Percentiles rank a stretch among this genome's conserved stretches.
Evolutionary conservation across 257 asterid genomes (phyloP).

Genomic region (Thymus mandschuricus): DNA sequence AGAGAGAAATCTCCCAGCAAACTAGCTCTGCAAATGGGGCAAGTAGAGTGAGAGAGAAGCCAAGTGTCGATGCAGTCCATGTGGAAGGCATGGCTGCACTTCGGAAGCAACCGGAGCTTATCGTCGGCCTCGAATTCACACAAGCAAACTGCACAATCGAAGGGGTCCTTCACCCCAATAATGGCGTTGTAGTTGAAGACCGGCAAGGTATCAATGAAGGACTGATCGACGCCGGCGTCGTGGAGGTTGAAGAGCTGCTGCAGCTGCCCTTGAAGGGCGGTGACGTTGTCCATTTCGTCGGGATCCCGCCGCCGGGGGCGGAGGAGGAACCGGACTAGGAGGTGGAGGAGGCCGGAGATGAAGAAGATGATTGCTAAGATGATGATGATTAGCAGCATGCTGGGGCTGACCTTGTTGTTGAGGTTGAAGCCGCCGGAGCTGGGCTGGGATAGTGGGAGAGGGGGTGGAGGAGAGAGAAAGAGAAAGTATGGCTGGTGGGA

Average conservation of each 20-base stretch:
- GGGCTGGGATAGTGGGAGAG: conserved; percentile 33
- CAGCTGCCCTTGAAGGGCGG: conserved; percentile 86
- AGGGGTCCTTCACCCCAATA: conserved; percentile 84
- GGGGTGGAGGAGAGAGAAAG: conserved; percentile 55
- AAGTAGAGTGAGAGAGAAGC: conserved; percentile 92
- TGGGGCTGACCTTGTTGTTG: conserved; percentile 75
- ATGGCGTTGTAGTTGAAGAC: conserved; percentile 78
- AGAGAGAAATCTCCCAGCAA: conserved; percentile 62
- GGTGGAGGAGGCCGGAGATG: conserved; percentile 80
- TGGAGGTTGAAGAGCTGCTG: conserved; percentile 93
- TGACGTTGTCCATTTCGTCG: conserved; percentile 64
- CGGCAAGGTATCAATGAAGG: conserved; percentile 85
- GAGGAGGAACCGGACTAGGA: conserved; percentile 69
- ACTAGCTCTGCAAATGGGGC: conserved; percentile 91
- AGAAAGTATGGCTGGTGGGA: conserved; percentile 51
- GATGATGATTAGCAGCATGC: conserved; percentile 68
- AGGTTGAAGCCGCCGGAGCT: conserved; percentile 53
- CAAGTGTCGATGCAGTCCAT: conserved; percentile 96
- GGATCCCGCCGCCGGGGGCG: conserved; percentile 67
- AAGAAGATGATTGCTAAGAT: conserved; percentile 84
- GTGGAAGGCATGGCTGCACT: conserved; percentile 97
- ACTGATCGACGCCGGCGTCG: conserved; percentile 94
- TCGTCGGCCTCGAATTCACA: conserved; percentile 90
- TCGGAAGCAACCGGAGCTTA: conserved; percentile 74
- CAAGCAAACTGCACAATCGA: conserved; percentile 94